These are phyloP conservation scores for Prinsepia uniflora DNA, from an alignment of 306 rosid genomes.

Conservation along the genomic window DNA sequence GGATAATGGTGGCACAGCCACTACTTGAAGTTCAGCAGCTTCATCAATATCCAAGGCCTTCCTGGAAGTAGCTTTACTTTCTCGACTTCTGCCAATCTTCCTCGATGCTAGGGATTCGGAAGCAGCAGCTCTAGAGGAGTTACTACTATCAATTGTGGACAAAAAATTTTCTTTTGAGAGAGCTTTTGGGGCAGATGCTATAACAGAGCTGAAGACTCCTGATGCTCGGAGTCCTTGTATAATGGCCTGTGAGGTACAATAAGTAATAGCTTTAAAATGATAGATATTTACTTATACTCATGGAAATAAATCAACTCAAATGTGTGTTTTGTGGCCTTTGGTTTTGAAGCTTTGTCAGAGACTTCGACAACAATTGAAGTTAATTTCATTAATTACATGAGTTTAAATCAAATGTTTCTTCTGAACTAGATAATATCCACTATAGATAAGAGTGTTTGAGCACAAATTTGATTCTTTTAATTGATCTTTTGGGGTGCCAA, in stretches of 20 bases:
- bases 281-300: not conserved
- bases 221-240: conserved; percentile 83
- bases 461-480: not conserved
- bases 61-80: conserved; percentile 52
- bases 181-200: conserved; percentile 64
- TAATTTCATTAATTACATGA: not conserved
- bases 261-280: not conserved
- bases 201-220: conserved; percentile 80
- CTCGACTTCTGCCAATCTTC: conserved; percentile 40
- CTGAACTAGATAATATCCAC: not conserved
- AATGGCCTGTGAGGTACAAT: conserved; percentile 47
- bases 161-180: conserved; percentile 74
- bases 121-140: conserved; percentile 59
- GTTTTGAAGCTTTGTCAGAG: not conserved
- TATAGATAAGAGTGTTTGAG: not conserved
- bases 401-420: too few species aligned
- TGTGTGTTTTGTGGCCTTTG: not conserved
- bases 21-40: conserved; percentile 40
- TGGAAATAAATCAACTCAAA: not conserved
- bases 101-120: conserved; percentile 67
- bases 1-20: conserved; percentile 79
- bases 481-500: not conserved
- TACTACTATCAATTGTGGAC: conserved; percentile 64
- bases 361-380: not conserved
- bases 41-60: conserved; percentile 53